Conservation (phyloP, 306 rosid genomes). For the Begonia fuchsioides region DNA sequence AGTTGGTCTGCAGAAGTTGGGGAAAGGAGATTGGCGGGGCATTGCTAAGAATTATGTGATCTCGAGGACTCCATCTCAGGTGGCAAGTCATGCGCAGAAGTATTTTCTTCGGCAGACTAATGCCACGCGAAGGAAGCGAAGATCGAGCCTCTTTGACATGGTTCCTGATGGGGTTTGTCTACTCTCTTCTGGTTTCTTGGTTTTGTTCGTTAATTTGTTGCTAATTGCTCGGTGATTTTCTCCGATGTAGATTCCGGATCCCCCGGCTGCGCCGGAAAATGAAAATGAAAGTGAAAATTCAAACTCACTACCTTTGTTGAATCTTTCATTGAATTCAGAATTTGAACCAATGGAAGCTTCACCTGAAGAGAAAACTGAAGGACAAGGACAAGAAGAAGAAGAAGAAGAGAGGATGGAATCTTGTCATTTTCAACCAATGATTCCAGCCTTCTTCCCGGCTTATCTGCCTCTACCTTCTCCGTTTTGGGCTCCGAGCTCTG, state of each 20-base stretch:
- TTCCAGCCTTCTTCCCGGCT: conserved; percentile 42
- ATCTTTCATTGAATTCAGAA: conserved; percentile 70
- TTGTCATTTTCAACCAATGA: conserved; percentile 31
- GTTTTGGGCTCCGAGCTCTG: conserved; percentile 53
- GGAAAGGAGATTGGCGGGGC: conserved; percentile 99
- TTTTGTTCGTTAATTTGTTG: neutral
- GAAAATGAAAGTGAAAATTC: conserved; percentile 36
- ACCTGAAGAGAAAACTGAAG: conserved; percentile 24
- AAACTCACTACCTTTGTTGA: conserved; percentile 54
- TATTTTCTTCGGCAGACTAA: conserved; percentile 76
- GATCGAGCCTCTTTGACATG: conserved; percentile 97
- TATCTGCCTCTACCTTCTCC: conserved; percentile 45
- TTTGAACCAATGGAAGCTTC: conserved; percentile 72
- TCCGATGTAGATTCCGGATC: conserved; percentile 41
- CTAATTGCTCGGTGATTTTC: conserved; percentile 4
- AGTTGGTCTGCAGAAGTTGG: conserved; percentile 83
- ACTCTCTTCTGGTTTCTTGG: neutral
- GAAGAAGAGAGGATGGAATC: conserved; percentile 20
- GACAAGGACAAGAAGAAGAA: too few relatives aligned
- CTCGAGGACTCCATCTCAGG: conserved; percentile 92
- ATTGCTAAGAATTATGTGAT: conserved; percentile 78
- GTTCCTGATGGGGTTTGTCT: conserved; percentile 61
- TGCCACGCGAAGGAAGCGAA: conserved; percentile 79
- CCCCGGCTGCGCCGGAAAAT: conserved; percentile 63
- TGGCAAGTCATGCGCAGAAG: conserved; percentile 99